Evolutionary conservation across 148 eudicot species (phyloP).

Genomic region (Rhododendron kiyosumense): DNA sequence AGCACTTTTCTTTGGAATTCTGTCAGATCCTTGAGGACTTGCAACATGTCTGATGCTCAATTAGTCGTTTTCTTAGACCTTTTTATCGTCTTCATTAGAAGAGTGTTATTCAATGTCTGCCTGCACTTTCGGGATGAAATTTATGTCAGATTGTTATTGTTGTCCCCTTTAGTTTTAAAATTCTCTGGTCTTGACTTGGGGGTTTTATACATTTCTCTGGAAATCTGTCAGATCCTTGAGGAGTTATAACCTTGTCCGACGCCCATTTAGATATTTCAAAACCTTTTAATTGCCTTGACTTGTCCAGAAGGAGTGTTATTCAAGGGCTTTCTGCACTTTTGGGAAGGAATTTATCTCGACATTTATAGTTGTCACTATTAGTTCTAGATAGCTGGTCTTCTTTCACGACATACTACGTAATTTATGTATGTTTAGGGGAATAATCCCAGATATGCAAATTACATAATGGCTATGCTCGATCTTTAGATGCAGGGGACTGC

Average conservation of each 20-base stretch:
- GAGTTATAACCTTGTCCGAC: neutral
- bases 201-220: slow-evolving; percentile 4
- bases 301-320: neutral
- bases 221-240: neutral
- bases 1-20: neutral
- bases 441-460: neutral
- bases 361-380: neutral
- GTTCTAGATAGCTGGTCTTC: neutral
- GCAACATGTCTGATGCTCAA: neutral
- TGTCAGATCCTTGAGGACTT: neutral
- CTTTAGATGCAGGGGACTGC: slow-evolving; percentile 1
- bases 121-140: neutral
- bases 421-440: neutral
- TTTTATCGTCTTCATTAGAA: neutral
- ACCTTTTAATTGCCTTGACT: neutral
- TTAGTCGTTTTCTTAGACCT: neutral
- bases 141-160: neutral
- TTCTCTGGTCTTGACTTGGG: neutral
- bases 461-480: neutral
- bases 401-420: neutral
- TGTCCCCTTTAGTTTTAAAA: neutral
- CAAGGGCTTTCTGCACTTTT: neutral
- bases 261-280: neutral
- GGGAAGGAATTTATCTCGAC: neutral
- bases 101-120: neutral